These are phyloP conservation scores for Hsuehochloa calcarea DNA, from an alignment of 176 grass and related monocot genomes.

Conservation along the genomic window DNA sequence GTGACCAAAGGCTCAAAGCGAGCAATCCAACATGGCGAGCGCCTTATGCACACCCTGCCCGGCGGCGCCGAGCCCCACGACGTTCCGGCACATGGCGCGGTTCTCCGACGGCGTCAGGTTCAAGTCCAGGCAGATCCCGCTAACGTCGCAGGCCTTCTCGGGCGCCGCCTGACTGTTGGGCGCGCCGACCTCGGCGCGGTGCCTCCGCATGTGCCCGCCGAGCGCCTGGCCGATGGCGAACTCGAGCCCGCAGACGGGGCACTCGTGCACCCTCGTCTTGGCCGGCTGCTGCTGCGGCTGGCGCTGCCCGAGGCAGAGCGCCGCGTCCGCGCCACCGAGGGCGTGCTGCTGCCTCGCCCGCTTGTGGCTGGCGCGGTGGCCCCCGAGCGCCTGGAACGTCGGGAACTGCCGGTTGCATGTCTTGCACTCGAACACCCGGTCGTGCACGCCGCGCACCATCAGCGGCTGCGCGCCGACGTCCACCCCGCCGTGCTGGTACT, in stretches of 20 bases:
- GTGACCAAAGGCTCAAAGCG: conserved; percentile 34
- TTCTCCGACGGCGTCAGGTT: conserved; percentile 85
- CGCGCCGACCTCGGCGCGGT: conserved; percentile 38
- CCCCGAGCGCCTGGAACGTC: conserved; percentile 92
- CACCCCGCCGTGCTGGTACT: not conserved
- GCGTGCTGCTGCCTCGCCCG: conserved; percentile 6
- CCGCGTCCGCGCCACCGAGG: not conserved
- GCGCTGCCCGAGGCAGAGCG: conserved; percentile 31
- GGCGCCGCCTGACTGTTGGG: not conserved
- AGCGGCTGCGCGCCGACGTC: not conserved
- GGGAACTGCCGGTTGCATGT: conserved; percentile 79
- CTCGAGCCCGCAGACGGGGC: conserved; percentile 77
- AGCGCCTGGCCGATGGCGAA: conserved; percentile 86
- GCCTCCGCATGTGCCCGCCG: conserved; percentile 86
- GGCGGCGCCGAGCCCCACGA: conserved; percentile 21
- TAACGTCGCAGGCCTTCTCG: conserved; percentile 32
- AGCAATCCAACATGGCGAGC: conserved; percentile 63
- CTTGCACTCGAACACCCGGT: conserved; percentile 89
- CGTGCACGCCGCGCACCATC: not conserved
- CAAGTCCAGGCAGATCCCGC: conserved; percentile 58
- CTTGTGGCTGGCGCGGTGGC: conserved; percentile 92
- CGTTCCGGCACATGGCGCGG: conserved; percentile 53
- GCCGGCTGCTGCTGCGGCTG: not conserved
- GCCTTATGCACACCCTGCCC: conserved; percentile 49
- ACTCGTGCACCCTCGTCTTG: conserved; percentile 66